These are phyloP conservation scores for Urostyla sp. DNA, from an alignment of 73 alveolate genomes.

Conservation along the genomic window DNA sequence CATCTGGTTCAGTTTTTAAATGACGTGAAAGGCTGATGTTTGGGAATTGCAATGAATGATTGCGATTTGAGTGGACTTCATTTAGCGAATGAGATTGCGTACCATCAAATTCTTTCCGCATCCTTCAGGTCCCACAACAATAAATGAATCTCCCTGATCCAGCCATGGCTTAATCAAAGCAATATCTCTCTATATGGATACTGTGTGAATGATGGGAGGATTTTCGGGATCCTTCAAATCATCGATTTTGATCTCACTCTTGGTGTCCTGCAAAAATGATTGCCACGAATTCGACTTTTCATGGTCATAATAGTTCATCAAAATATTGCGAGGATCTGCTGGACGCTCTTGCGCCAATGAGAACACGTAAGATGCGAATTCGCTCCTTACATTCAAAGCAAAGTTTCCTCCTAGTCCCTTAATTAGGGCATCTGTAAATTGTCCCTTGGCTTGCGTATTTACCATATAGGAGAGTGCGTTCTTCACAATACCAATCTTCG, in stretches of 20 bases:
- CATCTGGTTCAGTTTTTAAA: slow-evolving; percentile 98
- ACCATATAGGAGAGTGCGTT: slow-evolving; percentile 89
- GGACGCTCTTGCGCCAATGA: slow-evolving; percentile 82
- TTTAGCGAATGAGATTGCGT: slow-evolving; percentile 88
- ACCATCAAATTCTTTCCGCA: slow-evolving; percentile 98
- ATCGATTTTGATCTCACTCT: slow-evolving; percentile 62
- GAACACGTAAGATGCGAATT: slow-evolving; percentile 84
- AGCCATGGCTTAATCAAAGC: slow-evolving; percentile 94
- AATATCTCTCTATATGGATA: slow-evolving; percentile 84
- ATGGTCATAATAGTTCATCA: slow-evolving; percentile 83
- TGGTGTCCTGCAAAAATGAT: slow-evolving; percentile 70
- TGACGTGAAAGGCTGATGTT: slow-evolving; percentile 94
- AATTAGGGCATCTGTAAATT: slow-evolving; percentile 90
- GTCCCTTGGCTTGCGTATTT: slow-evolving; percentile 83
- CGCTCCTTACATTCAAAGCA: slow-evolving; percentile 77
- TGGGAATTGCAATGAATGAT: slow-evolving; percentile 91
- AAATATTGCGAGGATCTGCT: slow-evolving; percentile 79
- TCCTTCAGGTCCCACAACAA: slow-evolving; percentile 99
- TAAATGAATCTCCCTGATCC: slow-evolving; percentile 95
- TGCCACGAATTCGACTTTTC: slow-evolving; percentile 57
- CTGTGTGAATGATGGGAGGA: slow-evolving; percentile 95
- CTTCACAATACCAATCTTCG: slow-evolving; percentile 95
- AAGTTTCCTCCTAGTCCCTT: slow-evolving; percentile 98
- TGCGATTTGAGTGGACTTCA: slow-evolving; percentile 91
- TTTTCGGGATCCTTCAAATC: slow-evolving; percentile 77